Base-by-base conservation (phyloP, 495 filamentous ascomycete species). In the Penicillium samsonianum region DNA sequence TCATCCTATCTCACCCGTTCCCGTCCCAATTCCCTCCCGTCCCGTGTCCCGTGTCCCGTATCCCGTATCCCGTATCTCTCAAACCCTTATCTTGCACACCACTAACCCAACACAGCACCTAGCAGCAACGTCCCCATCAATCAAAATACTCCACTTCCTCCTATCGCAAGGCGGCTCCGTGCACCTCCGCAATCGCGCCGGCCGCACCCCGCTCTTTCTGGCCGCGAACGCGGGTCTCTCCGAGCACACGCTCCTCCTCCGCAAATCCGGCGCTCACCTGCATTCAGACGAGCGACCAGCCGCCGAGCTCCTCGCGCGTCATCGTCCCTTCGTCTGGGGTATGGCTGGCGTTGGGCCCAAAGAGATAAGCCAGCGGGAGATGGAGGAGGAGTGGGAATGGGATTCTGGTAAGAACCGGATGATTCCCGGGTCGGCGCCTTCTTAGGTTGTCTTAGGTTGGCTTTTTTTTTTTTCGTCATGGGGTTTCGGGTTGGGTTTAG, bases 151-250 rank as follows among this genome's bases (percentile, higher is more conserved):
- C 44, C 80, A 82, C 33, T 85, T 87, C 60, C 79, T 96, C 49
- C 81, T 97, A 9, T 77, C 73, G 20, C 80, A 89, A 25, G 92
- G 92, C 3, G 93, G 90, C 2, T 91, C 88, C 35, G 93, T 97
- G 14, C 92, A 96, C 70, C 72, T 90, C 20, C 84, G 93, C 41
- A 96, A 96, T 70, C 79, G 84, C 19, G 84, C 83, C 23, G 86
- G 90, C 53, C 87, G 89, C 64, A 96, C 92, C 45, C 91, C 93
- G 35, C 76, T 96, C 47, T 92, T 87, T 69, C 75, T 93, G 30
- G 90, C 91, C 6, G 83, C 85, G 60, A 81, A 84, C 47, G 80
- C 84, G 16, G 82, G 84, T 33, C 71, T 84, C 42, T 71, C 72
- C 1, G 86, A 85, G 53, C 82, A 88, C 64, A 87, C 89, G 5